Conservation (phyloP, 2,329 filamentous ascomycete species). For the Endoconidiophora laricicola region DNA sequence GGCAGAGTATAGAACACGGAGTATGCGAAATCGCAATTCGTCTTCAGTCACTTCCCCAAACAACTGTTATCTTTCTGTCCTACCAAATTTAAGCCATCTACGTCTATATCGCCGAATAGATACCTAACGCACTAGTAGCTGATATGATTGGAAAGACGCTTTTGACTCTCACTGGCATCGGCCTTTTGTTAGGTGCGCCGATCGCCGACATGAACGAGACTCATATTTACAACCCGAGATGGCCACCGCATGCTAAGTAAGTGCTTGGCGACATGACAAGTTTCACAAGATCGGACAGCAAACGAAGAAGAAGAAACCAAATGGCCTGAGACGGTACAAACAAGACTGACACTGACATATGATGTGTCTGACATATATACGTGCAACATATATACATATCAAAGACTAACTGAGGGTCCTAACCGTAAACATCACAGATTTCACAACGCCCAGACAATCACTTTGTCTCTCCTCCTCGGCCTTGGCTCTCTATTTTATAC, state of each 20-base stretch:
- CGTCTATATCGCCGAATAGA: too few relatives aligned
- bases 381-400: too few relatives aligned
- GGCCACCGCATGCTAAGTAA: slow-evolving; percentile 30
- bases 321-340: too few relatives aligned
- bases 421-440: slow-evolving; percentile 18
- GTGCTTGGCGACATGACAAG: slow-evolving; percentile 11
- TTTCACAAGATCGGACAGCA: not conserved
- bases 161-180: slow-evolving; percentile 24
- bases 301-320: too few relatives aligned
- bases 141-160: slow-evolving; percentile 20
- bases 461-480: slow-evolving; percentile 24
- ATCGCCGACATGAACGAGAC: slow-evolving; percentile 25
- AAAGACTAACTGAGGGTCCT: too few relatives aligned
- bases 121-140: not conserved
- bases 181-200: slow-evolving; percentile 23
- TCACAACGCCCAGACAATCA: slow-evolving; percentile 27
- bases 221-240: slow-evolving; percentile 27
- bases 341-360: too few relatives aligned
- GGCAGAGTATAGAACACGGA: too few relatives aligned
- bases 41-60: too few relatives aligned
- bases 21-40: too few relatives aligned
- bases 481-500: slow-evolving; percentile 25
- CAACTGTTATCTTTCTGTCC: too few relatives aligned
- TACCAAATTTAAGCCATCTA: too few relatives aligned
- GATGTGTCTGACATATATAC: too few relatives aligned